Percentiles rank a stretch among this genome's conserved stretches.
phyloP scores from a whole-genome alignment of 2,329 filamentous ascomycete species.

The Fusarium sp. region DNA sequence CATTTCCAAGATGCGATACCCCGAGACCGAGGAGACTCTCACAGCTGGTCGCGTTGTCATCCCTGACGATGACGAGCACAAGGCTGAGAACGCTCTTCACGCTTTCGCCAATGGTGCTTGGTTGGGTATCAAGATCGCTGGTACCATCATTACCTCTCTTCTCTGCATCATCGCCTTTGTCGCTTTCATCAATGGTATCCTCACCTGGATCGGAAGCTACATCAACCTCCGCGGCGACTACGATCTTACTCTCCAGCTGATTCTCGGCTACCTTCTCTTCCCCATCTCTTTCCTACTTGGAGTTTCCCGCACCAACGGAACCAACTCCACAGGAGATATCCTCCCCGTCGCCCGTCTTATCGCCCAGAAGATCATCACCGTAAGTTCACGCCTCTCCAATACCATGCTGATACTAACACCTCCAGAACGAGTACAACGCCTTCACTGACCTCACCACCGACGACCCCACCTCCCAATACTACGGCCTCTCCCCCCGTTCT shows the following conservation, averaged over 20 bases:
- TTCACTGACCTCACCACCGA: constrained; percentile 65
- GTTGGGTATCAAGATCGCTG: constrained; percentile 87
- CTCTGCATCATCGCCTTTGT: constrained; percentile 85
- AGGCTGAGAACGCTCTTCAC: constrained; percentile 82
- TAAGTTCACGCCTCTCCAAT: constrained; percentile 48
- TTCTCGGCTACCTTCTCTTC: constrained; percentile 82
- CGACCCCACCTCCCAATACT: constrained; percentile 70
- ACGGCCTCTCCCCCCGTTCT: constrained; percentile 73
- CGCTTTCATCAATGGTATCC: constrained; percentile 77
- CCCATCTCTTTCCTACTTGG: constrained; percentile 85
- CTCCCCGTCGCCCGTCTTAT: constrained; percentile 82
- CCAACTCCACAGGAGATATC: constrained; percentile 60
- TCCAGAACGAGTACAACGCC: constrained; percentile 80
- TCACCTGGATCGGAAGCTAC: constrained; percentile 87
- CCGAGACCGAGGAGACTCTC: constrained; percentile 86
- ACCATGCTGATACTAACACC: constrained; percentile 11
- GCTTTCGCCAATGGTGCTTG: constrained; percentile 87
- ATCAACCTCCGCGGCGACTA: constrained; percentile 74
- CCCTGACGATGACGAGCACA: constrained; percentile 80
- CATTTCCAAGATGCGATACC: constrained; percentile 88
- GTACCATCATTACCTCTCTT: constrained; percentile 83
- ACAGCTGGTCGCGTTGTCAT: constrained; percentile 85
- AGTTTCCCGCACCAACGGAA: constrained; percentile 63
- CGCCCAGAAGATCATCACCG: constrained; percentile 83
- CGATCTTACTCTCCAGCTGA: constrained; percentile 75